A percentile compares a stretch with the other conserved stretches of the same genome.
phyloP scores from a whole-genome alignment of 2,329 filamentous ascomycete species.

The Penicillium sclerotigenum region DNA sequence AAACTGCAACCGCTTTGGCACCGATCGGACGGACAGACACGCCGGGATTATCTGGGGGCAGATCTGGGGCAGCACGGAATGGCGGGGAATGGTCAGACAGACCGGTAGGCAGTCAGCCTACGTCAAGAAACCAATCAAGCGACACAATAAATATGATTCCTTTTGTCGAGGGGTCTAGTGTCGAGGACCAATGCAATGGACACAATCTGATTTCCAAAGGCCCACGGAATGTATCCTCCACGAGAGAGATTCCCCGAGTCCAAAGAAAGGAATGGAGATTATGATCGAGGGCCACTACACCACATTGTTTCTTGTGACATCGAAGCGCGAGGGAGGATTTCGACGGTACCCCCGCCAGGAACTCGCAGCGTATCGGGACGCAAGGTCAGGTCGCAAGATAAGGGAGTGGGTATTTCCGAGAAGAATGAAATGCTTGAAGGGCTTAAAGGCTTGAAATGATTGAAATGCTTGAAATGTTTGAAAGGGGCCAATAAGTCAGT shows the following conservation, averaged over 20 bases:
- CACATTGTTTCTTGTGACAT: conserved; percentile 24
- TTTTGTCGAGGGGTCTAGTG: conserved; percentile 6
- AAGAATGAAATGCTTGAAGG: background rate
- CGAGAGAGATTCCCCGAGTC: conserved; percentile 13
- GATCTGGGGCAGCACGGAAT: conserved; percentile 4
- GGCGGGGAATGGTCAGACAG: conserved; percentile 5
- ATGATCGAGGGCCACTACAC: conserved; percentile 17
- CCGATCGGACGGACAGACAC: conserved; percentile 4
- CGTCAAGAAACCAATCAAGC: conserved; percentile 10
- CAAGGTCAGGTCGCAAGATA: conserved; percentile 5
- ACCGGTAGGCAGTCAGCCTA: conserved; percentile 6
- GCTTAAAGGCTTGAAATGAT: too few relatives aligned
- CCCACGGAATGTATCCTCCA: conserved; percentile 16
- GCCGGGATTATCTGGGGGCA: background rate
- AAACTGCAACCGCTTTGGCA: conserved; percentile 8
- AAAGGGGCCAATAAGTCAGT: background rate
- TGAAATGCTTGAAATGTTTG: background rate
- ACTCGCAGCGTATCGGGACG: background rate
- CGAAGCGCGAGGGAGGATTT: conserved; percentile 10
- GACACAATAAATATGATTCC: conserved; percentile 7
- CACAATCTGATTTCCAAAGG: conserved; percentile 18
- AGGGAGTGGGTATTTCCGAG: conserved; percentile 13
- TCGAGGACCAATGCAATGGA: conserved; percentile 1
- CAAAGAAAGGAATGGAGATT: conserved; percentile 17
- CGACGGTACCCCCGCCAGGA: conserved; percentile 5